A percentile compares a stretch with the other conserved stretches of the same genome.
These are phyloP conservation scores for Gamsiella multidivaricata DNA, from an alignment of 192 early-diverging fungal genomes.

Conservation along the genomic window DNA sequence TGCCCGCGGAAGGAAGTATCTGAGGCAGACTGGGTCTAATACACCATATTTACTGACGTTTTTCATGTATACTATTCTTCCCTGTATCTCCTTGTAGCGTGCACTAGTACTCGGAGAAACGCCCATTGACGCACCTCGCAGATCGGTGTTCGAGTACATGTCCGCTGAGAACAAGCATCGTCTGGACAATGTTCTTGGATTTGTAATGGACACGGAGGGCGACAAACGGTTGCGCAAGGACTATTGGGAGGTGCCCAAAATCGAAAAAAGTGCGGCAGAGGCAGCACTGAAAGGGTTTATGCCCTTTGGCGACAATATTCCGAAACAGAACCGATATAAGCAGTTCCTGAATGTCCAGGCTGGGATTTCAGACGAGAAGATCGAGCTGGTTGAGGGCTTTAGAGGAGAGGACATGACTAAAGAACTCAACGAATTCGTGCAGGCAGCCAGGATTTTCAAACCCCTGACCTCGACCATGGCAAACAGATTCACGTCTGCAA, in stretches of 20 bases:
- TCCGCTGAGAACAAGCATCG: constrained; percentile 72
- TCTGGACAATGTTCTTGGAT: constrained; percentile 64
- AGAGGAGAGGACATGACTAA: constrained; percentile 59
- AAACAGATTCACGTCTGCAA: constrained; percentile 73
- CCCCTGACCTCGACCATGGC: constrained; percentile 78
- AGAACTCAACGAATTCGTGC: constrained; percentile 79
- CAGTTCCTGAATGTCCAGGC: constrained; percentile 74
- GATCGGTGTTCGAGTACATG: constrained; percentile 81
- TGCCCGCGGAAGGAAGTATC: not conserved
- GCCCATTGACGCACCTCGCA: constrained; percentile 65
- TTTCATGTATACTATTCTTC: not conserved
- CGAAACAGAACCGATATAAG: constrained; percentile 81
- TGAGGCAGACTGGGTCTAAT: too few relatives aligned
- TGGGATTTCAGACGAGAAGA: constrained; percentile 51
- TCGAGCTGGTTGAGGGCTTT: constrained; percentile 51
- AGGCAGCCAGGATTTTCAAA: constrained; percentile 80
- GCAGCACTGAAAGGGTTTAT: constrained; percentile 83
- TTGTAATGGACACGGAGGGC: constrained; percentile 49
- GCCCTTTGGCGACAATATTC: constrained; percentile 75
- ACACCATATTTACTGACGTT: not conserved
- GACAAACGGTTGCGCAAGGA: constrained; percentile 43
- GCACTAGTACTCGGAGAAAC: constrained; percentile 78
- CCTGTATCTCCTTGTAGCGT: constrained; percentile 58
- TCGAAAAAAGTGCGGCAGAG: constrained; percentile 73
- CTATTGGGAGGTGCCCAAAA: constrained; percentile 52